Base-by-base conservation (phyloP, 1,139 yeast genomes). In the Yamadazyma membranifaciens region DNA sequence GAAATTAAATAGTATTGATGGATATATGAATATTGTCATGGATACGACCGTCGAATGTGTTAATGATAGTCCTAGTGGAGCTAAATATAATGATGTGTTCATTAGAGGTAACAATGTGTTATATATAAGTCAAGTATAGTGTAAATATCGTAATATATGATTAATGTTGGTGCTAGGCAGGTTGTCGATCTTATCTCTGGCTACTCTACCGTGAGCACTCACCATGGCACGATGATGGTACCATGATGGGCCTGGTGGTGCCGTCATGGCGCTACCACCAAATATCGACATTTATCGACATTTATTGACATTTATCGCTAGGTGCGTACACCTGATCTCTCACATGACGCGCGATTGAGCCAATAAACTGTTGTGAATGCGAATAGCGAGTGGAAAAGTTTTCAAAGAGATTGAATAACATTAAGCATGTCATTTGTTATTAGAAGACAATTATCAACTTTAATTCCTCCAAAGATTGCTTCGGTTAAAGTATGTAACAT, bases 391-490 rank as follows among this genome's bases (percentile, higher is more conserved):
- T 37, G 40, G 44, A 41, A 38, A 46, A 51, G 42, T 44, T 48
- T 49, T 48, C 45, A 39, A 27, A 34, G 26, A 25, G 36, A 20
- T 20, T 13, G 9, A 22, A 27, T 28, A 29, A 20, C 32, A 27
- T 33, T 29, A 31, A 46, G 29, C 24, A 86, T 87, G 95, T 87
- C 95, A 60, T 83, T 83, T 75, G 77, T 89, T 69, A 76, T 81
- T 64, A 89, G 87, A 83, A 91, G 97, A 75, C 86, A 85, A 62
- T 80, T 92, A 69, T 89, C 98, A 55, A 86, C 98, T 60, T 80
- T 92, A 74, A 89, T 92, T 63, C 98, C 98, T 59, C 98, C 98
- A 65, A 92, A 92, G 94, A 83, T 92, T 64, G 97, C 96, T 46
- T 89, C 98, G 50, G 94, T 96, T 43, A 79, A 83, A 71, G 94